A percentile compares a stretch with the other conserved stretches of the same genome.
Evolutionary conservation across 495 filamentous ascomycete species (phyloP).

Genomic region (Aspergillus nanangensis): DNA sequence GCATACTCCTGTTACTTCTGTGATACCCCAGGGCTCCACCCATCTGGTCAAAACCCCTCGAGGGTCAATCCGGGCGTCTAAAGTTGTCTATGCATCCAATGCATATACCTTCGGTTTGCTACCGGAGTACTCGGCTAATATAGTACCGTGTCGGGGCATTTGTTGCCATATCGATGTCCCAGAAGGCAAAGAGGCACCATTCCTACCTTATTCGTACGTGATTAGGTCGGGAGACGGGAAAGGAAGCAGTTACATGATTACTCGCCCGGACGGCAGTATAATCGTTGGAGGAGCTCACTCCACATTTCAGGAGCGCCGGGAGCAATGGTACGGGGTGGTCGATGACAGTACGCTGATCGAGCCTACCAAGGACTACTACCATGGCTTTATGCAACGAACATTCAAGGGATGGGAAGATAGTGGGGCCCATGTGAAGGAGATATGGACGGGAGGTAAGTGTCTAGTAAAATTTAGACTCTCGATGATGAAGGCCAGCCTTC

Average conservation of each 20-base stretch:
- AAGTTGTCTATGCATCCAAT: conserved; percentile 68
- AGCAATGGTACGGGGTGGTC: conserved; percentile 50
- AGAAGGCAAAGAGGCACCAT: conserved; percentile 45
- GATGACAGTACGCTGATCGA: conserved; percentile 51
- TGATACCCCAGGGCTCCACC: conserved; percentile 19
- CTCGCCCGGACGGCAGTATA: conserved; percentile 65
- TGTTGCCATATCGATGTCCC: conserved; percentile 62
- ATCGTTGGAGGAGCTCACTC: conserved; percentile 60
- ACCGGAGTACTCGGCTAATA: conserved; percentile 50
- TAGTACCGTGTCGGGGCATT: conserved; percentile 53
- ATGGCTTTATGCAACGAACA: conserved; percentile 50
- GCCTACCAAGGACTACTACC: conserved; percentile 53
- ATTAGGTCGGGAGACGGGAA: conserved; percentile 14
- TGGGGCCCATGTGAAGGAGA: conserved; percentile 34
- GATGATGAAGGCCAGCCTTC: not conserved
- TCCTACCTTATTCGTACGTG: conserved; percentile 26
- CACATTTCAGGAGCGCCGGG: conserved; percentile 41
- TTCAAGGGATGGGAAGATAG: conserved; percentile 46
- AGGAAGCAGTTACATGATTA: conserved; percentile 55
- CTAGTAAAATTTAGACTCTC: not conserved
- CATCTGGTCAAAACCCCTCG: conserved; percentile 51
- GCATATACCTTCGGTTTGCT: conserved; percentile 61
- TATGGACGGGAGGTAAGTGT: conserved; percentile 46
- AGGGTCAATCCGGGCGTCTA: conserved; percentile 47
- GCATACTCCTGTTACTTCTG: conserved; percentile 47